Evolutionary conservation across 306 rosid species (phyloP).

Genomic region (Trifolium subterraneum): DNA sequence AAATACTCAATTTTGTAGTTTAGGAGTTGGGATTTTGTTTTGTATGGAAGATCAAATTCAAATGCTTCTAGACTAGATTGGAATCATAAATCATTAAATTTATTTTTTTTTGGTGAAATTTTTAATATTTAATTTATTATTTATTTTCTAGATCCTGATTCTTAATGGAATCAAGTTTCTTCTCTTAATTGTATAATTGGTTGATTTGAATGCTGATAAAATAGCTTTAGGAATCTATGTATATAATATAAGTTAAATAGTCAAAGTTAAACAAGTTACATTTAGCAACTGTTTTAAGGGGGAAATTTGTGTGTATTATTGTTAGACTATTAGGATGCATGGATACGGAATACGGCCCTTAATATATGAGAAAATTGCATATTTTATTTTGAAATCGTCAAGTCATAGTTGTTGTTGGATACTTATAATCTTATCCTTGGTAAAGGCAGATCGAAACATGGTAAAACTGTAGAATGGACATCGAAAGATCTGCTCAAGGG

Average conservation of each 20-base stretch:
- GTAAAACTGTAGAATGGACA: conserved; percentile 93
- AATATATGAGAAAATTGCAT: no score
- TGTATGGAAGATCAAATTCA: conserved; percentile 3
- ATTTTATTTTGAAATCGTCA: conserved; percentile 32
- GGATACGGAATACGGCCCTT: no score
- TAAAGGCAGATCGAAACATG: conserved; percentile 99
- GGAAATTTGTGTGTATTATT: conserved; percentile 5
- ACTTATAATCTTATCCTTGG: conserved; percentile 80
- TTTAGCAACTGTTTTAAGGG: conserved; percentile 7
- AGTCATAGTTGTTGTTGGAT: conserved; percentile 45
- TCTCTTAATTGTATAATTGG: conserved; percentile 19
- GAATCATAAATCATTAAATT: neutral
- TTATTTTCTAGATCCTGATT: conserved; percentile 27
- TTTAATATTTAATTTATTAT: neutral
- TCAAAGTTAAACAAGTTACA: neutral
- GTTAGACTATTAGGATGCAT: neutral
- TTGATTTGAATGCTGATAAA: conserved; percentile 17
- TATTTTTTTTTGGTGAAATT: no score
- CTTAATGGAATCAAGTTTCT: neutral
- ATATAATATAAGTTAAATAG: neutral
- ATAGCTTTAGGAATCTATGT: neutral
- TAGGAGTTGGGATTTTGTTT: neutral
- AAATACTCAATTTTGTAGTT: neutral
- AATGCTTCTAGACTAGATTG: neutral
- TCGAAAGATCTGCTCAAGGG: conserved; percentile 87